Evolutionary conservation across 2,329 filamentous ascomycete species (phyloP), one percentile per base, ranked within the genome.

Genomic region (Colletotrichum nymphaeae): DNA sequence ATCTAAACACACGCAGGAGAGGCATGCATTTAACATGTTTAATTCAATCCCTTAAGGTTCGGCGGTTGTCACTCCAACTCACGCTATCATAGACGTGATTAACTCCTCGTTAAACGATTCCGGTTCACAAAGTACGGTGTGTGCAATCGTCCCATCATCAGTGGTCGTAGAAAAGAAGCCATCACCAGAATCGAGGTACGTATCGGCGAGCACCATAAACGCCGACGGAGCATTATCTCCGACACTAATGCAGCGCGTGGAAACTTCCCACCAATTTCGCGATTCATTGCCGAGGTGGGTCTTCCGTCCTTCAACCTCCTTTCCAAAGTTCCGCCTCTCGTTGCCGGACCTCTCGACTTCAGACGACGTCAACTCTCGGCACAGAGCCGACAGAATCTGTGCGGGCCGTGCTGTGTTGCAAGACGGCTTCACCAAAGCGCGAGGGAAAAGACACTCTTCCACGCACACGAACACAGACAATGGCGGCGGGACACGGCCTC

Each of bases 401-500:
- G 62, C 67, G 62, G 60, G 57, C 62, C 60, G 71, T 73, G 71
- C 71, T 71, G 56, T 62, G 67, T 66, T 42, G 60, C 32, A 52
- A 57, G 28, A 55, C 22, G 26, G 32, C 28, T 46, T 42, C 26
- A 22, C 42, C 67, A 71, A 24, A 62, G 60, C 71, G 60, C 46
- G 9, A 49, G 42, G 9, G n/a, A 22, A 42, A 19, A 19, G 14
- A 19, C 5, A 42, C 6, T 19, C 37, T 7, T 9, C 9, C 19
- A 22, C 42, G 5, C 19, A 56, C 67, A 57, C 53, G 16, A 16
- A 19, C 46, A 22, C 52, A 66, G 59, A 46, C 5, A 71, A 42
- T 42, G 37, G 16, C 70, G 71, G 8, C 71, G 22, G 74, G 75
- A 16, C 83, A 78, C 73, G 83, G 82, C 73, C 88, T 95, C 63